Evolutionary conservation across 2,329 filamentous ascomycete species (phyloP), one percentile per base, ranked within the genome.

Genomic region (Diaporthe vaccinii): DNA sequence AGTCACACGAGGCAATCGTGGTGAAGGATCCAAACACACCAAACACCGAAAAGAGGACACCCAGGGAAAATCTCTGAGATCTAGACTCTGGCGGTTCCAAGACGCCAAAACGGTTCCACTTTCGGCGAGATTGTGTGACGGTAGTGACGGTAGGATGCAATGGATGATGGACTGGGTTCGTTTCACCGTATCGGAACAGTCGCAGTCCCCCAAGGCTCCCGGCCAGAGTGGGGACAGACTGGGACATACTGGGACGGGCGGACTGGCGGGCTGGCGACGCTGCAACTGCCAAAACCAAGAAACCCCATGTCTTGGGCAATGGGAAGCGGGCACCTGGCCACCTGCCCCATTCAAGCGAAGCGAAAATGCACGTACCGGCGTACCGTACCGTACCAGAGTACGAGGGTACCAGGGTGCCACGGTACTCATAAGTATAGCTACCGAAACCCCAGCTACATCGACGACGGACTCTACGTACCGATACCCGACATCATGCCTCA

Each of bases 151-250:
- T 65, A 20, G 41, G 70, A 61, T 44, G 39, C 46, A 22, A 49
- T 36, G 68, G 55, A 59, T 25, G 44, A 53, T 59, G 57, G 62
- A 25, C 34, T 68, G 65, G 65, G 22, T 55, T 41, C 39, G 65
- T 53, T 68, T 68, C 65, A 68, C 65, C 65, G 65, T 68, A 68
- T 68, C 65, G 46, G 65, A 68, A 68, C 65, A 68, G 65, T 68
- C 46, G 46, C 46, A 39, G 65, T 68, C 39, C 59, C 59, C 39
- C 39, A 12, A 61, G 28, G 61, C 41, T 46, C 61, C 61, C 61
- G 41, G 61, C 61, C 41, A n/a, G 12, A 36, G 62, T 51, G 62
- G 62, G 62, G 62, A 53, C 44, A 8, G 44, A 44, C 59, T 46
- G 25, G 25, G 59, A 53, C 51, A 22, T n/a, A n/a, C 28, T 22